Base-by-base conservation (phyloP, 352 stramenopile genomes). In the Phytophthora parvispora region DNA sequence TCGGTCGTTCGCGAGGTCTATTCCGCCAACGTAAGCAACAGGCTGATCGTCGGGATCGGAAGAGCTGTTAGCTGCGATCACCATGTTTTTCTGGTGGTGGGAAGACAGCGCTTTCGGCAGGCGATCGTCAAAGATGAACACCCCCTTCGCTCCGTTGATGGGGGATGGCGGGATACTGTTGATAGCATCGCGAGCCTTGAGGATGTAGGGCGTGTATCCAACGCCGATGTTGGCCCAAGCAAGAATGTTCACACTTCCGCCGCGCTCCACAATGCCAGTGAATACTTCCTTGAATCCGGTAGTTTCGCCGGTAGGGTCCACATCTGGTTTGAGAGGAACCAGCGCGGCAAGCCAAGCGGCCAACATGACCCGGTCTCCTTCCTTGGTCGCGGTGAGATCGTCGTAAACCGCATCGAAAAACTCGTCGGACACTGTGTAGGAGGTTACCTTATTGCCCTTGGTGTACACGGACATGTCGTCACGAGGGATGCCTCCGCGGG, bases 1-100 rank as follows among this genome's bases (percentile, higher is more conserved):
- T n/a, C 83, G 83, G 38, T 90, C 72, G n/a, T 69, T 66, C 20
- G 66, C 78, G 27, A 87, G 70, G 64, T 91, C 81, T 10, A 87
- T 65, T 3, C 81, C 83, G 9, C 81, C 77, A 0, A 88, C 69
- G 49, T 84, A 90, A 20, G 83, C 81, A 13, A 78, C 54, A n/a
- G 70, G 53, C 6, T 67, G 49, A 16, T 70, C 59, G 12, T 64
- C 25, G n/a, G 51, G 53, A 22, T 60, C 43, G 2, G 42, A 32
- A 3, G 43, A 53, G 7, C 38, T 34, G 10, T 61, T 61, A 4
- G 38, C 50, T 13, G 75, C 65, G 10, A 81, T 66, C 1, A 78
- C 57, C 12, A 89, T 15, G 6, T 68, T 69, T 56, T 90, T 90
- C 43, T 88, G 80, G 54, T 90, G 82, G 58, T 90, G 73, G 16